These are phyloP conservation scores for Hirsutella minnesotensis DNA, from an alignment of 2,329 filamentous ascomycete genomes.

Conservation along the genomic window DNA sequence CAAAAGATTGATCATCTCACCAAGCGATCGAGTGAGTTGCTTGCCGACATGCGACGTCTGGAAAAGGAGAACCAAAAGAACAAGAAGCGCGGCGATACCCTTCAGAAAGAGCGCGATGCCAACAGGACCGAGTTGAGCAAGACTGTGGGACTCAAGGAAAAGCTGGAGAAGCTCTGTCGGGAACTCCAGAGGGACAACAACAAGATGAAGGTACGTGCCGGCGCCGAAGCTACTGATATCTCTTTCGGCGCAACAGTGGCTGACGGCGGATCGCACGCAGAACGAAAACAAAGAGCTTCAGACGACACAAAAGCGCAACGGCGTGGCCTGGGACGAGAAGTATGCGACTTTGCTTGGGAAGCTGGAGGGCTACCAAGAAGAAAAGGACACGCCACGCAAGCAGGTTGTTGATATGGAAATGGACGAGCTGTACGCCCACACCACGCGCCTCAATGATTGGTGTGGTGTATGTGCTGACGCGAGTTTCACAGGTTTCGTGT, in stretches of 20 bases:
- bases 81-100: slow-evolving; percentile 84
- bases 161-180: slow-evolving; percentile 88
- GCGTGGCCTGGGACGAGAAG: slow-evolving; percentile 73
- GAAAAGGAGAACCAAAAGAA: slow-evolving; percentile 92
- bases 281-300: slow-evolving; percentile 89
- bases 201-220: slow-evolving; percentile 68
- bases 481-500: slow-evolving; percentile 54
- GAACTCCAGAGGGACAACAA: slow-evolving; percentile 97
- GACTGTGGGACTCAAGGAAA: slow-evolving; percentile 84
- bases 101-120: slow-evolving; percentile 95
- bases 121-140: slow-evolving; percentile 81
- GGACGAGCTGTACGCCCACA: slow-evolving; percentile 64
- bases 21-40: slow-evolving; percentile 80
- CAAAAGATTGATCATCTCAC: slow-evolving; percentile 85
- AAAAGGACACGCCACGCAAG: slow-evolving; percentile 72
- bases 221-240: no score
- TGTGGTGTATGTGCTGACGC: slow-evolving; percentile 6
- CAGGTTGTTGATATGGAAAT: slow-evolving; percentile 75
- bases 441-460: not conserved
- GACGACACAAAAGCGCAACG: slow-evolving; percentile 72
- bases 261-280: slow-evolving; percentile 28
- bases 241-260: slow-evolving; percentile 2
- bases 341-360: slow-evolving; percentile 71
- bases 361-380: slow-evolving; percentile 77
- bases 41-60: slow-evolving; percentile 89